Conservation (phyloP, 495 filamentous ascomycete genomes). For the Hyaloscypha variabilis region DNA sequence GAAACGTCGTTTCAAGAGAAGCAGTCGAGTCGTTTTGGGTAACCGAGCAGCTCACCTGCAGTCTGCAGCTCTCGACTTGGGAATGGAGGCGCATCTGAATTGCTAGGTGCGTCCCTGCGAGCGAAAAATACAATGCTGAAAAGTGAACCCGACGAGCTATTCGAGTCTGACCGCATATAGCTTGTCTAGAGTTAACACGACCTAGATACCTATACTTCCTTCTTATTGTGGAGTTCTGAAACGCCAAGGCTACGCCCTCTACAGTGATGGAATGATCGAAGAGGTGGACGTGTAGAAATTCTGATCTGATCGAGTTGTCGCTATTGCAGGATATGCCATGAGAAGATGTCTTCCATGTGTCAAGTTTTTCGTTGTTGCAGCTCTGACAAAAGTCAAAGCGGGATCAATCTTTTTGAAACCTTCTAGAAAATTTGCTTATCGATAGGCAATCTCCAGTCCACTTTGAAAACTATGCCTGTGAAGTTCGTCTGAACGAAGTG, state of each 20-base stretch:
- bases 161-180: neutral
- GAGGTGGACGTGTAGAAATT: slow-evolving; percentile 1
- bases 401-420: neutral
- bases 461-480: neutral
- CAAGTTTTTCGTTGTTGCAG: too few species aligned
- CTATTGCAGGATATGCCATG: neutral
- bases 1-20: neutral
- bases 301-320: neutral
- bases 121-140: neutral
- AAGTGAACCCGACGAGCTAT: neutral
- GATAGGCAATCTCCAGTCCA: neutral
- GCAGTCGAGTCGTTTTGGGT: neutral
- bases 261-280: neutral
- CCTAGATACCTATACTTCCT: neutral
- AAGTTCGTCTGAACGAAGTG: neutral
- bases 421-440: neutral
- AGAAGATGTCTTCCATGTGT: neutral
- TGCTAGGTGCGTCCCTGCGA: neutral
- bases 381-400: neutral
- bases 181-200: neutral
- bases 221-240: neutral
- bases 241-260: neutral
- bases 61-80: neutral
- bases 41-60: neutral
- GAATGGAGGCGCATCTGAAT: neutral